A percentile compares a stretch with the other conserved stretches of the same genome.
Evolutionary conservation across 768 basidiomycete genomes (phyloP).

Genomic region (Kwoniella botswanensis): DNA sequence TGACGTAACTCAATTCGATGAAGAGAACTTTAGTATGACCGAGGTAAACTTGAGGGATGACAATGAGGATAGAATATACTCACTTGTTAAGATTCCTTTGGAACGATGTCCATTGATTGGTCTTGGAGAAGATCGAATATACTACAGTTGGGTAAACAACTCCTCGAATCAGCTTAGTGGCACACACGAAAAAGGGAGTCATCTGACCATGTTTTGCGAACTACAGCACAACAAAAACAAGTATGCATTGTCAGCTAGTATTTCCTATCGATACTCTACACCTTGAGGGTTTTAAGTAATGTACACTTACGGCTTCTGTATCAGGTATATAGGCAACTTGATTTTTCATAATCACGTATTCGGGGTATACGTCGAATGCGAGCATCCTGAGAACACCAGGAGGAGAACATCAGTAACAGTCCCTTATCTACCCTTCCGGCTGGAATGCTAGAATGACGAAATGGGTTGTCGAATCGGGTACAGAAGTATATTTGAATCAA

Average conservation of each 20-base stretch:
- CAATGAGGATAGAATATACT: neutral
- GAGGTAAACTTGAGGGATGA: too few species aligned
- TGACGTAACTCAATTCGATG: neutral
- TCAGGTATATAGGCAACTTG: slow-evolving; percentile 2
- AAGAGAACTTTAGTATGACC: neutral
- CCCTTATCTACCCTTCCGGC: too few species aligned
- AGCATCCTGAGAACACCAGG: neutral
- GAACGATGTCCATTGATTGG: slow-evolving; percentile 4
- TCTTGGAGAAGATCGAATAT: neutral
- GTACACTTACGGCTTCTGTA: neutral
- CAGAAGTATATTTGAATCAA: too few species aligned
- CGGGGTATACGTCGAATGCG: slow-evolving; percentile 1
- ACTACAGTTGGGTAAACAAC: neutral
- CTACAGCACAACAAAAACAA: too few species aligned
- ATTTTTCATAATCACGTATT: slow-evolving; percentile 1
- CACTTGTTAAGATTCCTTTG: slow-evolving; percentile 8
- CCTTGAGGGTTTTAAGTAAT: too few species aligned
- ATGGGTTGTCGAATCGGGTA: too few species aligned
- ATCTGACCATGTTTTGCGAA: too few species aligned
- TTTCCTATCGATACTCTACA: too few species aligned
- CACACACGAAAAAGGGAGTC: too few species aligned
- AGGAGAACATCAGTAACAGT: neutral
- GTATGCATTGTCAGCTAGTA: too few species aligned
- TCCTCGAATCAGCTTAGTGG: too few species aligned
- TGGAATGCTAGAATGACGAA: too few species aligned